phyloP scores from a whole-genome alignment of 2,329 filamentous ascomycete species.

The Aspergillus spinulosporus region DNA sequence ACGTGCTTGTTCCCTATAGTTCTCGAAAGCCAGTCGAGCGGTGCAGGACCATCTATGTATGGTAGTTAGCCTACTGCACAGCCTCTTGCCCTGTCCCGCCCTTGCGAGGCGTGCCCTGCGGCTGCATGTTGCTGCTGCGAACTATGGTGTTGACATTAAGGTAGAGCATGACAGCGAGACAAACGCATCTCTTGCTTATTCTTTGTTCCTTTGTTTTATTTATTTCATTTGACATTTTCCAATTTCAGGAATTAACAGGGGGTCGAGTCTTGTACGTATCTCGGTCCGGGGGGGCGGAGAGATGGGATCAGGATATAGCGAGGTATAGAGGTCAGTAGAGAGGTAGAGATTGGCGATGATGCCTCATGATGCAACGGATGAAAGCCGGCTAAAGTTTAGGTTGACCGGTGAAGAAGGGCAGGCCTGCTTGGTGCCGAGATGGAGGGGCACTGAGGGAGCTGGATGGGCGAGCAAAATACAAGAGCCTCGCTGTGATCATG shows the following conservation, averaged over 20 bases:
- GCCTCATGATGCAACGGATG: conserved; percentile 8
- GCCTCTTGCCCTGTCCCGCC: conserved; percentile 3
- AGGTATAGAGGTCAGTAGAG: not conserved
- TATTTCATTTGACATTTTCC: not conserved
- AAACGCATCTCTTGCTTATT: not conserved
- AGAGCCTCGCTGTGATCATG: conserved; percentile 12
- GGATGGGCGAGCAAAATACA: not conserved
- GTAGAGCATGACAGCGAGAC: not conserved
- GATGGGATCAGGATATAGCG: not conserved
- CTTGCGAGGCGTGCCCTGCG: not conserved
- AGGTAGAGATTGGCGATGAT: not conserved
- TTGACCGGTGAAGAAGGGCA: conserved; percentile 5
- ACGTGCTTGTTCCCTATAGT: not conserved
- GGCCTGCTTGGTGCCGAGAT: not conserved
- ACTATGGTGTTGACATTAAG: not conserved
- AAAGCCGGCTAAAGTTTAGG: not conserved
- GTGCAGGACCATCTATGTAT: not conserved
- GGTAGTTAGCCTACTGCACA: not conserved
- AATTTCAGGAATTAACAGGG: not conserved
- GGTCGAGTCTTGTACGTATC: not conserved
- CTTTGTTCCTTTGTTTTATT: not conserved
- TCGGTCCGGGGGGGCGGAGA: not conserved
- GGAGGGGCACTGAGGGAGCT: not conserved
- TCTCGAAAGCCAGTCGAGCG: not conserved
- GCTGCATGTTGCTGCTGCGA: conserved; percentile 4